Evolutionary conservation across 2,329 filamentous ascomycete genomes (phyloP), one percentile per base, ranked within the genome.

Genomic region (Phialophora verrucosa): DNA sequence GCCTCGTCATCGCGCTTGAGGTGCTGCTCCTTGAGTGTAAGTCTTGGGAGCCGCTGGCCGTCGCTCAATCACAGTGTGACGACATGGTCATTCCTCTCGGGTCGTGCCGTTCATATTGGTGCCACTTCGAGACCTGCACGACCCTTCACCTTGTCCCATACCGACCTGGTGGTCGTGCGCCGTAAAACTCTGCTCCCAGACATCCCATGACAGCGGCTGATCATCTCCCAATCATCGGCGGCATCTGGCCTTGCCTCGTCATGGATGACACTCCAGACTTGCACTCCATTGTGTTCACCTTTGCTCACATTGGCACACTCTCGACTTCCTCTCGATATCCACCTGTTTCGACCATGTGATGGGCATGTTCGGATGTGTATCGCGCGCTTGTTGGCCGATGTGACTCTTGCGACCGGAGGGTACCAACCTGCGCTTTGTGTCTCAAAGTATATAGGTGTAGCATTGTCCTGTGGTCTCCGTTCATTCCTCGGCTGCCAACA

Each of bases 331-430:
- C 23, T 12, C 20, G 8, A 10, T 44, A 7, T 42, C 20, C 32
- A 27, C 14, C 55, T 20, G 55, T 44, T 58, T 44, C 55, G 31
- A 57, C 54, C 54, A 35, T 38, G 31, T 57, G 35, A 58, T 58
- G 55, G 55, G 35, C 55, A 38, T 44, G 55, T 57, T 27, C 32
- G 27, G 17, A 12, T 58, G 23, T 44, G 55, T 58, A 42, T 44
- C 20, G 55, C 32, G 35, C 32, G 55, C 31, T 32, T 57, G 49
- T 51, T 2, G 49, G 12, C 20, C 20, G 20, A 17, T 2, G 10
- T 51, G 23, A 27, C 10, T 51, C 8, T 20, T 12, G 12, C 17
- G 4, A 17, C 23, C 8, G 47, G 8, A 20, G 6, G 20, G 8
- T 3, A 51, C 3, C 5, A 23, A 14, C n/a, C 27, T n/a, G 53